These are phyloP conservation scores for carrot (Daucus carota) DNA, from an alignment of 129 eudicot species.

Conservation along the genomic window DNA sequence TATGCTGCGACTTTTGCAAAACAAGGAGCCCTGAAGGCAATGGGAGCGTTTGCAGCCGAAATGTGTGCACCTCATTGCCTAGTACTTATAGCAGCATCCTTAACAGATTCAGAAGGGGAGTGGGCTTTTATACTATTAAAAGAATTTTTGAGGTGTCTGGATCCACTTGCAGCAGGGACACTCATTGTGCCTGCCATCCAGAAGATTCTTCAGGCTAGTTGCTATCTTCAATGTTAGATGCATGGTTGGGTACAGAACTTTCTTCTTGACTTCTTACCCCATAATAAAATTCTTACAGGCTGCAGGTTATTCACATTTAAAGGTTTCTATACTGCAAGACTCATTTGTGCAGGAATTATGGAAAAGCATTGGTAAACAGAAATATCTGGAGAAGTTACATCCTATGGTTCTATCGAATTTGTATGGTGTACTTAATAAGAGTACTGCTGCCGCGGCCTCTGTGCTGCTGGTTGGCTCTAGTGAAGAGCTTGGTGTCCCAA, in stretches of 20 bases:
- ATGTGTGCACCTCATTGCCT: constrained; percentile 88
- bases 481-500: constrained; percentile 92
- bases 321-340: constrained; percentile 97
- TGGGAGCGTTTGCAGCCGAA: constrained; percentile 89
- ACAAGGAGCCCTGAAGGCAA: constrained; percentile 66
- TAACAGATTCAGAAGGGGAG: constrained; percentile 78
- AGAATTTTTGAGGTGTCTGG: constrained; percentile 69
- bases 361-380: constrained; percentile 74
- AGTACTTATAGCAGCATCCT: constrained; percentile 50
- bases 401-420: constrained; percentile 71
- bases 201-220: constrained; percentile 80
- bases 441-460: constrained; percentile 83
- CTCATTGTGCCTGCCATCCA: constrained; percentile 75
- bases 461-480: constrained; percentile 91
- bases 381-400: constrained; percentile 68
- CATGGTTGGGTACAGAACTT: constrained; percentile 10
- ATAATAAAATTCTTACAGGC: constrained; percentile 36
- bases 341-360: constrained; percentile 90
- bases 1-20: constrained; percentile 79
- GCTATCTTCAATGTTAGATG: constrained; percentile 15
- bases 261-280: constrained; percentile 10
- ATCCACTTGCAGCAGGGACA: constrained; percentile 48
- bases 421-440: constrained; percentile 61
- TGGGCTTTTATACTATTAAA: constrained; percentile 57
- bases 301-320: constrained; percentile 71